phyloP scores from a whole-genome alignment of 2,329 filamentous ascomycete genomes.

The Botrytis aclada region DNA sequence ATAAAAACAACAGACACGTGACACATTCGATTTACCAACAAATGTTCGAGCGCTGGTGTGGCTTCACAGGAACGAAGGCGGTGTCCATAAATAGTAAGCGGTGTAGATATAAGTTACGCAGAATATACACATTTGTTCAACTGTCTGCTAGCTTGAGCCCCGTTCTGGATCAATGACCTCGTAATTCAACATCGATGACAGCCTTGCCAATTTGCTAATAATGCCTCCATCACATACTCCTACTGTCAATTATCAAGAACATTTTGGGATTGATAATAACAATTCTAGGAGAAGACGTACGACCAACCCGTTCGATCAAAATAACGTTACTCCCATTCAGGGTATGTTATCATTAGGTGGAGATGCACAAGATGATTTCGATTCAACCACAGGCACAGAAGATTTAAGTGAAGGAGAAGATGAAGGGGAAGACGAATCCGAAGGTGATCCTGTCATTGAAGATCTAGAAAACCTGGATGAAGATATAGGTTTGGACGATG shows the following conservation, averaged over 20 bases:
- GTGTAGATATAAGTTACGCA: constrained; percentile 2
- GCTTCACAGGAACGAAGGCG: not conserved
- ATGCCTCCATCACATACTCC: constrained; percentile 10
- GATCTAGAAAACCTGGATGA: constrained; percentile 13
- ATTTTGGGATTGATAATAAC: constrained; percentile 8
- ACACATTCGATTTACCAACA: too few relatives aligned
- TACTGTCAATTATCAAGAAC: constrained; percentile 11
- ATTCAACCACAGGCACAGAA: constrained; percentile 3
- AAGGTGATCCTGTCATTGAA: constrained; percentile 2
- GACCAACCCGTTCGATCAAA: constrained; percentile 3
- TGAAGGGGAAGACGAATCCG: constrained; percentile 21
- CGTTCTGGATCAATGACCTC: not conserved
- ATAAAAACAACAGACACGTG: not conserved
- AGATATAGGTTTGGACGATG: constrained; percentile 21
- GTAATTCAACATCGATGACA: not conserved
- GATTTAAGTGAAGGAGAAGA: constrained; percentile 15
- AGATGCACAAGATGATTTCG: not conserved
- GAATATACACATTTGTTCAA: not conserved
- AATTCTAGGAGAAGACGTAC: constrained; percentile 3
- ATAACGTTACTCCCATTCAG: not conserved
- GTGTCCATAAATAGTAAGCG: constrained; percentile 1
- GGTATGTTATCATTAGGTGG: not conserved
- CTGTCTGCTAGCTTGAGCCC: not conserved
- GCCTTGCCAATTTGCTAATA: not conserved
- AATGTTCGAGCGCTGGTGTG: not conserved